Percentiles rank a stretch among this genome's conserved stretches.
Conservation (phyloP, 169 alveolate species). For the Plasmodium gonderi region DNA sequence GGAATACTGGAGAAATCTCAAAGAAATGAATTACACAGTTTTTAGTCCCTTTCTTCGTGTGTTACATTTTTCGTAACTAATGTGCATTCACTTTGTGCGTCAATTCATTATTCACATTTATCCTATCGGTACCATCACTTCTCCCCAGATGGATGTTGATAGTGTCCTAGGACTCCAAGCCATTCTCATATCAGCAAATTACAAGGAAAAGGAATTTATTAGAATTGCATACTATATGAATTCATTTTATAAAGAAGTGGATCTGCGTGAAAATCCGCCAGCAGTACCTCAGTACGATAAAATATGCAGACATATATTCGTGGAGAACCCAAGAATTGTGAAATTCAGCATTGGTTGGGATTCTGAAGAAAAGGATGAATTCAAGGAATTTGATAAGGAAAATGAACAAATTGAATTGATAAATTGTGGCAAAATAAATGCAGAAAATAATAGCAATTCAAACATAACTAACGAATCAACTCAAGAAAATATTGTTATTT, state of each 20-base stretch:
- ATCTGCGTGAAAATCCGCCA: slow-evolving; percentile 96
- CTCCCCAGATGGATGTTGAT: slow-evolving; percentile 81
- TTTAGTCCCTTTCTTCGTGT: too few species aligned
- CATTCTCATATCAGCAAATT: slow-evolving; percentile 94
- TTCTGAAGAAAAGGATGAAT: slow-evolving; percentile 75
- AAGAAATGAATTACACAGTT: too few species aligned
- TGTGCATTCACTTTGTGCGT: background rate
- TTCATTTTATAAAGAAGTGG: slow-evolving; percentile 93
- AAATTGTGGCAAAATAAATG: slow-evolving; percentile 39
- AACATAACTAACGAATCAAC: slow-evolving; percentile 28
- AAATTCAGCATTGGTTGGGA: slow-evolving; percentile 97
- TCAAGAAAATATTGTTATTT: slow-evolving; percentile 14
- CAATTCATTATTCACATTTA: background rate
- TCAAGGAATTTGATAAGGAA: slow-evolving; percentile 79
- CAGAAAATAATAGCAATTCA: slow-evolving; percentile 39
- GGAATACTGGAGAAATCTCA: too few species aligned
- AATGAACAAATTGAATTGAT: slow-evolving; percentile 68
- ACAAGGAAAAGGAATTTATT: slow-evolving; percentile 95
- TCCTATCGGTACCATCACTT: background rate
- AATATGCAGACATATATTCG: slow-evolving; percentile 91
- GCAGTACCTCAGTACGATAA: slow-evolving; percentile 90
- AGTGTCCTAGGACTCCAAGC: slow-evolving; percentile 97
- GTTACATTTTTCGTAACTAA: background rate
- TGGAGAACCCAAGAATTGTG: slow-evolving; percentile 98
- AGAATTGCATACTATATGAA: slow-evolving; percentile 98